Conservation (phyloP, 352 stramenopile genomes). For the Nothophytophthora sp. region DNA sequence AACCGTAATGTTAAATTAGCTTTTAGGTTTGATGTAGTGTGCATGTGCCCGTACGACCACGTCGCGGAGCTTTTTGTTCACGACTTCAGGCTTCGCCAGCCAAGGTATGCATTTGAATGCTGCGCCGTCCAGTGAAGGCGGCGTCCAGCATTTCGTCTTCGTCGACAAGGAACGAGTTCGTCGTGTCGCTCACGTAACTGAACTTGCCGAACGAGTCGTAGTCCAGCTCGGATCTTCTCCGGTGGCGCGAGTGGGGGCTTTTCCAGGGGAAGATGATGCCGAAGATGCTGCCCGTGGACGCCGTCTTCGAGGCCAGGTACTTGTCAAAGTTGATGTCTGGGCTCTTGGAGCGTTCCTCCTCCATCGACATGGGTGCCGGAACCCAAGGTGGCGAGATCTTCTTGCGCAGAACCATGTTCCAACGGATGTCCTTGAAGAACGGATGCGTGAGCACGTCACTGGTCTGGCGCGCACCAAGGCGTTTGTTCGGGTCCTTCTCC, state of each 20-base stretch:
- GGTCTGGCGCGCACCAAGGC: constrained; percentile 78
- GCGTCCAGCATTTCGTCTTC: constrained; percentile 90
- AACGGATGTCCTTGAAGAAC: constrained; percentile 81
- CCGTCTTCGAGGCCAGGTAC: constrained; percentile 79
- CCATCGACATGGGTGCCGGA: constrained; percentile 62
- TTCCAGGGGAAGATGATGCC: constrained; percentile 85
- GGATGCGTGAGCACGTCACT: constrained; percentile 84
- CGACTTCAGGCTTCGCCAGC: constrained; percentile 60
- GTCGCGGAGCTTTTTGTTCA: constrained; percentile 27
- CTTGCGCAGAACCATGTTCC: constrained; percentile 84
- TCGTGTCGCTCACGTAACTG: constrained; percentile 89
- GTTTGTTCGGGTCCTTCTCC: constrained; percentile 84
- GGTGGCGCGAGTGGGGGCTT: constrained; percentile 48
- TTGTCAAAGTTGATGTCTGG: constrained; percentile 89
- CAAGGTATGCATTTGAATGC: constrained; percentile 82
- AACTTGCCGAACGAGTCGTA: constrained; percentile 87
- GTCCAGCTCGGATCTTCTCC: constrained; percentile 53
- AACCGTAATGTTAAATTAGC: constrained; percentile 21
- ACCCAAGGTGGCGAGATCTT: constrained; percentile 79
- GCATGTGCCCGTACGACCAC: constrained; percentile 38
- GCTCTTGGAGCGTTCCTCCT: constrained; percentile 76
- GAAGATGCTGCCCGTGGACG: constrained; percentile 80
- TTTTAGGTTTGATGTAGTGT: constrained; percentile 38
- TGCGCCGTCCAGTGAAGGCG: constrained; percentile 79
- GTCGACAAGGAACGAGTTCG: constrained; percentile 88